These are phyloP conservation scores for Tuber aestivum DNA, from an alignment of 495 filamentous ascomycete species.

Conservation along the genomic window DNA sequence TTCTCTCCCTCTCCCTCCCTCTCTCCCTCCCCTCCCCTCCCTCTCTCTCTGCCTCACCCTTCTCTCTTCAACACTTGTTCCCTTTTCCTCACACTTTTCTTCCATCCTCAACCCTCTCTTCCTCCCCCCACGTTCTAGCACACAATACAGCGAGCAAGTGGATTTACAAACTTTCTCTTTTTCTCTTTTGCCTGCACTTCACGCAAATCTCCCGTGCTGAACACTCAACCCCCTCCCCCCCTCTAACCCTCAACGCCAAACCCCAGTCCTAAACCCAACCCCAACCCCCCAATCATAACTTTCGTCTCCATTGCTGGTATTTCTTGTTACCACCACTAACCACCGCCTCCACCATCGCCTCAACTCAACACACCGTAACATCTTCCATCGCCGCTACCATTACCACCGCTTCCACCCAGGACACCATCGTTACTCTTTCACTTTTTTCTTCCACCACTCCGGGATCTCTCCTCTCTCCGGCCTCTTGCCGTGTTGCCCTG, in stretches of 20 bases:
- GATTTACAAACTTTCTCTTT: conserved; percentile 2
- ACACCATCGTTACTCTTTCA: conserved; percentile 15
- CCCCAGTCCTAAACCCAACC: neutral
- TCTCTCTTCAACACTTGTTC: conserved; percentile 24
- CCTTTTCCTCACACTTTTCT: neutral
- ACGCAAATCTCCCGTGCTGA: neutral
- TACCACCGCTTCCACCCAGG: conserved; percentile 21
- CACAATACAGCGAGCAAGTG: conserved; percentile 1
- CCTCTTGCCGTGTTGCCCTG: conserved; percentile 7
- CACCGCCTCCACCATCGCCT: conserved; percentile 26
- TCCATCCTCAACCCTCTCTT: neutral
- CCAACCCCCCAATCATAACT: neutral
- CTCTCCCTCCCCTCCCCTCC: conserved; percentile 15
- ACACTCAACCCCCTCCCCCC: neutral
- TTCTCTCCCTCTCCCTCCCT: conserved; percentile 15
- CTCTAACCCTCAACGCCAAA: neutral
- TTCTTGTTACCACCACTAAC: conserved; percentile 1
- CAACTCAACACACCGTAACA: conserved; percentile 28
- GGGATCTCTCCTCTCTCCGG: conserved; percentile 21
- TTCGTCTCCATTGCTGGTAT: neutral
- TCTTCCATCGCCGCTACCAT: conserved; percentile 24
- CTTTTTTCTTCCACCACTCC: conserved; percentile 17
- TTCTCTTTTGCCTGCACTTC: conserved; percentile 7
- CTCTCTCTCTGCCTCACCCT: conserved; percentile 17
- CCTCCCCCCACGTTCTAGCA: neutral